Evolutionary conservation across 225 moss, liverwort and hornwort species (phyloP).

Genomic region (Takakia lepidozioides): DNA sequence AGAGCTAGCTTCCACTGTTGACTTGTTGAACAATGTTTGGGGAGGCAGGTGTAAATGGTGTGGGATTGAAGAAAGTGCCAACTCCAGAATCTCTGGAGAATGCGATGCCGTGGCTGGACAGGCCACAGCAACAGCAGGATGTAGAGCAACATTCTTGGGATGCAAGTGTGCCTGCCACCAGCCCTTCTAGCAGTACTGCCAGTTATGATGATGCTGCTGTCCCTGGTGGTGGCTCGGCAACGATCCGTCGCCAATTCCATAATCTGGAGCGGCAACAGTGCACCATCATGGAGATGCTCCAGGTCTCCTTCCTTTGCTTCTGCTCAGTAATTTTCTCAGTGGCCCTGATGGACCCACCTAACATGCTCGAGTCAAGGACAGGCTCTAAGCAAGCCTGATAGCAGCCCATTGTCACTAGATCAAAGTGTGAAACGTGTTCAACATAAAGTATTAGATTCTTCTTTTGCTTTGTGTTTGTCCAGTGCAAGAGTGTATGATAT

Average conservation of each 20-base stretch:
- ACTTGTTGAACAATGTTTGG: no score
- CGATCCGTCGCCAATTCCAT: slow-evolving; percentile 43
- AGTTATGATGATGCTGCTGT: slow-evolving; percentile 41
- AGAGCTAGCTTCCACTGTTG: no score
- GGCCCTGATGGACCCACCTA: no score
- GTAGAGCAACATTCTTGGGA: slow-evolving; percentile 23
- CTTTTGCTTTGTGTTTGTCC: no score
- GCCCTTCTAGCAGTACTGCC: slow-evolving; percentile 38
- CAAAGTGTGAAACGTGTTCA: no score
- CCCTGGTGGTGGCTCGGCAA: slow-evolving; percentile 35
- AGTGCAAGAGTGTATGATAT: no score
- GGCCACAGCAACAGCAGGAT: slow-evolving; percentile 22
- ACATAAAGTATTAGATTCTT: no score
- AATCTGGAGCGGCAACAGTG: slow-evolving; percentile 47
- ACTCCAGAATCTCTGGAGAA: slow-evolving; percentile 16
- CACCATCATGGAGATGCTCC: slow-evolving; percentile 49
- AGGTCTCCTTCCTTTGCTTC: slow-evolving; percentile 26
- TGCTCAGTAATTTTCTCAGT: no score
- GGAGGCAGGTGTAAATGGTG: slow-evolving; percentile 9
- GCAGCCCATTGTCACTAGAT: no score
- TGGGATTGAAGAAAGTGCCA: slow-evolving; percentile 8
- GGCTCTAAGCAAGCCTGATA: no score
- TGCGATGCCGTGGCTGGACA: slow-evolving; percentile 31
- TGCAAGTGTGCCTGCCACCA: slow-evolving; percentile 24
- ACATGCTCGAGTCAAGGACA: no score